Conservation (phyloP, 2,329 filamentous ascomycete genomes). For the Phoma sp. region DNA sequence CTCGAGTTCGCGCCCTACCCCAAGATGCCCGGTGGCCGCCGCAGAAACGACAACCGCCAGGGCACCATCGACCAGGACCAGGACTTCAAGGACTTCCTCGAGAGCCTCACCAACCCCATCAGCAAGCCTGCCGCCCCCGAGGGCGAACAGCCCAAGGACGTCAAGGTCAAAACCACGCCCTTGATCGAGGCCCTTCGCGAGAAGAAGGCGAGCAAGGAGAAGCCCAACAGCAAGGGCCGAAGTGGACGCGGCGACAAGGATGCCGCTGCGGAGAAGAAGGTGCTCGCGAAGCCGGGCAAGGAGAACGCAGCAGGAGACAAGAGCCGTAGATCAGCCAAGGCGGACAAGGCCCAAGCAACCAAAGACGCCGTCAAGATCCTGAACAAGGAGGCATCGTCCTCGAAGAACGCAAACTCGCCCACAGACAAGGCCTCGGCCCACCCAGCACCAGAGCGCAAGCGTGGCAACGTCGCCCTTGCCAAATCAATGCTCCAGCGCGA, state of each 20-base stretch:
- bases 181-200: slow-evolving; percentile 89
- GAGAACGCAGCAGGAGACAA: slow-evolving; percentile 49
- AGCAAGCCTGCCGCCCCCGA: slow-evolving; percentile 63
- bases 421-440: slow-evolving; percentile 50
- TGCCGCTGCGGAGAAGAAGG: slow-evolving; percentile 57
- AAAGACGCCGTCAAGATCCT: slow-evolving; percentile 69
- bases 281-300: slow-evolving; percentile 42
- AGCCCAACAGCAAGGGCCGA: slow-evolving; percentile 63
- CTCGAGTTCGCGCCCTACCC: slow-evolving; percentile 86
- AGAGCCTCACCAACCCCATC: slow-evolving; percentile 79
- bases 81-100: slow-evolving; percentile 93
- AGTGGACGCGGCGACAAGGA: slow-evolving; percentile 66
- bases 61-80: slow-evolving; percentile 96
- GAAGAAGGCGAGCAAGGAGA: slow-evolving; percentile 81
- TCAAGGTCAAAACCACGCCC: slow-evolving; percentile 81
- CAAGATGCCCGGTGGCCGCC: slow-evolving; percentile 77
- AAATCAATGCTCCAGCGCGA: slow-evolving; percentile 69
- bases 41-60: slow-evolving; percentile 81
- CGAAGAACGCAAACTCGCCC: slow-evolving; percentile 36
- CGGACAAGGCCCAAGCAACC: slow-evolving; percentile 69
- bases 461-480: slow-evolving; percentile 61
- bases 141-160: slow-evolving; percentile 60
- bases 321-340: slow-evolving; percentile 45
- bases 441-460: slow-evolving; percentile 57
- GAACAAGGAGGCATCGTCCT: slow-evolving; percentile 56